These are phyloP conservation scores for Pichia kluyveri DNA, from an alignment of 805 yeast species.

Conservation along the genomic window DNA sequence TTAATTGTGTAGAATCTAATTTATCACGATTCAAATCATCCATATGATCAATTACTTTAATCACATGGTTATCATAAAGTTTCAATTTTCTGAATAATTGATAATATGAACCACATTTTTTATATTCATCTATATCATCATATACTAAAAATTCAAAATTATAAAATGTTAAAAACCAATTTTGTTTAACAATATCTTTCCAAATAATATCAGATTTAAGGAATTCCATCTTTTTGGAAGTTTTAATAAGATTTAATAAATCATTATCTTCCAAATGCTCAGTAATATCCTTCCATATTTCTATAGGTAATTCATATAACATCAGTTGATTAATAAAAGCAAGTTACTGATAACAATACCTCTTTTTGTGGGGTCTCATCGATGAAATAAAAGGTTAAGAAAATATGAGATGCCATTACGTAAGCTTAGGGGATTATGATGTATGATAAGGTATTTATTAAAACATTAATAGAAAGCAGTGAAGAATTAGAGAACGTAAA, in stretches of 20 bases:
- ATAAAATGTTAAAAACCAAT: slow-evolving; percentile 4
- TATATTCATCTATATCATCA: not conserved
- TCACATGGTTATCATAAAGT: not conserved
- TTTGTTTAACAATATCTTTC: slow-evolving; percentile 9
- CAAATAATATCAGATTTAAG: slow-evolving; percentile 14
- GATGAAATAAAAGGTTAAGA: too few species aligned
- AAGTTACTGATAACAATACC: not conserved
- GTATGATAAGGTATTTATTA: not conserved
- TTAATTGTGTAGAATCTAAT: too few species aligned
- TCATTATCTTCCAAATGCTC: slow-evolving; percentile 6
- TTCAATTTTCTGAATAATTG: slow-evolving; percentile 1
- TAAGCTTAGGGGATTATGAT: too few species aligned
- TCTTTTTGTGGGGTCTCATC: too few species aligned
- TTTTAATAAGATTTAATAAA: slow-evolving; percentile 7
- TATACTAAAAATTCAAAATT: not conserved
- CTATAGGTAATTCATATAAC: slow-evolving; percentile 10
- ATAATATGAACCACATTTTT: slow-evolving; percentile 1
- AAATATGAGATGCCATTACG: too few species aligned
- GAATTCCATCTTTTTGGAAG: slow-evolving; percentile 1
- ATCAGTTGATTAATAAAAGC: not conserved
- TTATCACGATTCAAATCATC: too few species aligned
- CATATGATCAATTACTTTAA: not conserved
- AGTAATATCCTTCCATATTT: slow-evolving; percentile 15
- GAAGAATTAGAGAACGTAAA: not conserved
- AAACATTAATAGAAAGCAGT: too few species aligned